These are phyloP conservation scores for Rehmannia glutinosa DNA, from an alignment of 257 asterid genomes.

Conservation along the genomic window DNA sequence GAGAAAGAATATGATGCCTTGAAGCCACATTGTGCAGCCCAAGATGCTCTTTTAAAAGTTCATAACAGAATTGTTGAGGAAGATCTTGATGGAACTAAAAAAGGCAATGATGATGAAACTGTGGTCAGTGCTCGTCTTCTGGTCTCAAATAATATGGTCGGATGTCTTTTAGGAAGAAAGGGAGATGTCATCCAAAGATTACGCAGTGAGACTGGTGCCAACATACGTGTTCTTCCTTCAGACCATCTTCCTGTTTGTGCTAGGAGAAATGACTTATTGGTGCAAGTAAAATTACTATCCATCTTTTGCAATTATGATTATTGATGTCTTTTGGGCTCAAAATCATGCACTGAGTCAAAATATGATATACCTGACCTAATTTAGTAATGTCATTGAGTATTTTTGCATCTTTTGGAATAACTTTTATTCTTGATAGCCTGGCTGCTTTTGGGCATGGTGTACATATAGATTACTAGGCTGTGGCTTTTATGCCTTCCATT, in stretches of 20 bases:
- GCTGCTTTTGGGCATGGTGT: neutral
- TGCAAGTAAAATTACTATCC: constrained; percentile 49
- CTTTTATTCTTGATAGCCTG: neutral
- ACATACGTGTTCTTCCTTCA: constrained; percentile 66
- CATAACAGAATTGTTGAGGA: constrained; percentile 71
- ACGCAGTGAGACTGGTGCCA: constrained; percentile 78
- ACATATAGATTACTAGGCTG: neutral
- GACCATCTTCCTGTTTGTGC: constrained; percentile 70
- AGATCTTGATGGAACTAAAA: constrained; percentile 43
- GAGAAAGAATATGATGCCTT: constrained; percentile 23
- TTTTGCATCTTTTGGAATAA: neutral
- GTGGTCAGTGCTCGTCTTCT: constrained; percentile 65
- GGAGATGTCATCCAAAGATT: constrained; percentile 85
- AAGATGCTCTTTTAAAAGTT: constrained; percentile 76
- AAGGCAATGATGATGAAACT: constrained; percentile 34
- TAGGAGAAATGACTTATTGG: constrained; percentile 57
- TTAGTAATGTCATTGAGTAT: constrained; percentile 2
- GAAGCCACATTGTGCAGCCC: constrained; percentile 77
- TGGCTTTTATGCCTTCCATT: neutral
- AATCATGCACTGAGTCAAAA: constrained; percentile 1
- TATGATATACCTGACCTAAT: neutral
- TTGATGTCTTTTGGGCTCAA: neutral
- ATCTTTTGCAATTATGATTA: constrained; percentile 14
- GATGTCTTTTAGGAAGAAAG: constrained; percentile 73
- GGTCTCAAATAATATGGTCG: constrained; percentile 59